Percentiles rank a stretch among this genome's conserved stretches.
Conservation (phyloP, 768 basidiomycete genomes). For the Russula dissimulans region DNA sequence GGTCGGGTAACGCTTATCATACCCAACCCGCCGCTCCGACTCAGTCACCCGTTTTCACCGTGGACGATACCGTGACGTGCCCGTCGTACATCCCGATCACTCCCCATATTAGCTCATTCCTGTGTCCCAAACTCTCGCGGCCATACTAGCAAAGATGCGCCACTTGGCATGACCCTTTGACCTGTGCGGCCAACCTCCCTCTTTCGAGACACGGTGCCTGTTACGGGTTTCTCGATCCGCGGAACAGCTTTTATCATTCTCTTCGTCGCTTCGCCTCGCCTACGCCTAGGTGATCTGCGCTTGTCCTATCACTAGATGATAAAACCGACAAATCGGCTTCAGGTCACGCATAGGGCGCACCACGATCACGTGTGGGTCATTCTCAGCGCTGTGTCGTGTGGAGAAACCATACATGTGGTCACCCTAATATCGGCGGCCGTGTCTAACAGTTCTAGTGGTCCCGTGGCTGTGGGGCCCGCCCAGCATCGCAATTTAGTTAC, state of each 20-base stretch:
- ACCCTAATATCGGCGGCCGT: neutral
- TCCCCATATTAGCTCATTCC: slow-evolving; percentile 4
- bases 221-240: neutral
- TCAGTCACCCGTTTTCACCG: too few relatives aligned
- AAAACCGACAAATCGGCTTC: neutral
- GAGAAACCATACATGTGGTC: neutral
- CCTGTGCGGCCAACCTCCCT: too few relatives aligned
- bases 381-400: too few relatives aligned
- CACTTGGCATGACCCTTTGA: neutral
- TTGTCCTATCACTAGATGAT: neutral
- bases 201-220: too few relatives aligned
- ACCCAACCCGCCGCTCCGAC: neutral
- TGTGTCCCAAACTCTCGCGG: too few relatives aligned
- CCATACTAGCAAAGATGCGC: neutral
- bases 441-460: neutral
- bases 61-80: too few relatives aligned
- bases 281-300: too few relatives aligned
- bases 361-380: neutral
- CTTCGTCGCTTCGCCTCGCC: too few relatives aligned
- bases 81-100: neutral
- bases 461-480: neutral
- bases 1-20: neutral
- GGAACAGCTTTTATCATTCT: neutral
- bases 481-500: too few relatives aligned
- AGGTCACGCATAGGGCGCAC: neutral